Evolutionary conservation across 2,329 filamentous ascomycete species (phyloP).

Genomic region (Claviceps fusiformis): DNA sequence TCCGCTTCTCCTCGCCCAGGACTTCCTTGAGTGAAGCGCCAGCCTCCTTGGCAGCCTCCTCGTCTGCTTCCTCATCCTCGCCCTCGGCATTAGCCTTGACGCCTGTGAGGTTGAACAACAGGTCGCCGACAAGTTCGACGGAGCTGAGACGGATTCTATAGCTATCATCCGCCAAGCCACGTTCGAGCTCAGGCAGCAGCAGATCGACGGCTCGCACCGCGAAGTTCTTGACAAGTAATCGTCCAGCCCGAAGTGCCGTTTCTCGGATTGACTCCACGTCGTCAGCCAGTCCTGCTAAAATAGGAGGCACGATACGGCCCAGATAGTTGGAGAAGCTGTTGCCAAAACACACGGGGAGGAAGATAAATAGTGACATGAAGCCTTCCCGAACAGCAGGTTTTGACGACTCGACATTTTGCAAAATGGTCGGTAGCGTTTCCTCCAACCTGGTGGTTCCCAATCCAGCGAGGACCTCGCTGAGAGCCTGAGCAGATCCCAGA

Average conservation of each 20-base stretch:
- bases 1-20: constrained; percentile 88
- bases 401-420: constrained; percentile 87
- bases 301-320: constrained; percentile 87
- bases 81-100: constrained; percentile 71
- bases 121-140: constrained; percentile 89
- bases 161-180: constrained; percentile 91
- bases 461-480: constrained; percentile 90
- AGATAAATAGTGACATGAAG: constrained; percentile 99
- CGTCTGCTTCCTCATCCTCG: constrained; percentile 55
- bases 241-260: constrained; percentile 85
- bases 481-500: constrained; percentile 87
- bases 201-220: constrained; percentile 89
- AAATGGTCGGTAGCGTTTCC: constrained; percentile 87
- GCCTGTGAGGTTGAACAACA: constrained; percentile 94
- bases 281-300: constrained; percentile 85
- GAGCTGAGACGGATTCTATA: constrained; percentile 97
- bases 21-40: constrained; percentile 87
- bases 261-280: constrained; percentile 94
- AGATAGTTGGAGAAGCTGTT: constrained; percentile 97
- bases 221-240: constrained; percentile 96
- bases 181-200: constrained; percentile 84
- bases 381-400: constrained; percentile 88
- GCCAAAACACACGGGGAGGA: constrained; percentile 95
- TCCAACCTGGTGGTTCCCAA: constrained; percentile 85
- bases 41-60: constrained; percentile 66